These are phyloP conservation scores for Aurifilum marmelostoma DNA, from an alignment of 2,329 filamentous ascomycete species.

Conservation along the genomic window DNA sequence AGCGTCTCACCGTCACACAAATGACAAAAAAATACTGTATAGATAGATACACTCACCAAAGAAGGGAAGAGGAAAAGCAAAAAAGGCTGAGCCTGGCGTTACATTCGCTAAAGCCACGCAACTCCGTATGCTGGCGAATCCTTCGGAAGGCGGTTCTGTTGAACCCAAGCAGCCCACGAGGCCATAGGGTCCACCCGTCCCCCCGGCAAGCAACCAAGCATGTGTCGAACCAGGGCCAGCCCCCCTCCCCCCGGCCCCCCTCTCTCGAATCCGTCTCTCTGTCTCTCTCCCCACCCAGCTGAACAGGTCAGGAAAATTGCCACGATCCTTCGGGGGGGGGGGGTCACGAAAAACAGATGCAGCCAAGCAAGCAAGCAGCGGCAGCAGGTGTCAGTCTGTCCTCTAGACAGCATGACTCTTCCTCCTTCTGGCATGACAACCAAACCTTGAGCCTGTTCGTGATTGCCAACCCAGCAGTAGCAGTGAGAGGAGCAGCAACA, in stretches of 20 bases:
- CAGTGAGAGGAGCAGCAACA: no score
- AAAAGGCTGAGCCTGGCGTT: neutral
- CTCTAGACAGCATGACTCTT: no score
- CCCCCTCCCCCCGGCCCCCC: no score
- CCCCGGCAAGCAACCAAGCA: neutral
- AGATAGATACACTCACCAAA: neutral
- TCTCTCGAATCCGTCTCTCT: no score
- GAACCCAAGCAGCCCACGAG: neutral
- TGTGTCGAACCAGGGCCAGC: neutral
- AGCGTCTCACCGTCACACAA: no score
- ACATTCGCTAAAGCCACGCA: slow-evolving; percentile 3
- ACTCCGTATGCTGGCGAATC: slow-evolving; percentile 10
- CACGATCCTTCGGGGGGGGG: slow-evolving; percentile 12
- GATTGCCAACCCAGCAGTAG: no score
- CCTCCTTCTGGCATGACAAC: no score
- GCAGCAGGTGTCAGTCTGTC: neutral
- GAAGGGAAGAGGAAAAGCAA: neutral
- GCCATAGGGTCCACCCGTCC: neutral
- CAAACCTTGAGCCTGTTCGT: no score
- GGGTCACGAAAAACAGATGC: no score
- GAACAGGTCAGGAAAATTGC: slow-evolving; percentile 13
- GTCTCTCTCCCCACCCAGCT: slow-evolving; percentile 16
- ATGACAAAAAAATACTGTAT: no score
- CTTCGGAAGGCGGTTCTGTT: neutral
- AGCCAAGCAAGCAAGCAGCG: neutral